phyloP scores from a whole-genome alignment of 106 monocot genomes.

The Acorus gramineus region DNA sequence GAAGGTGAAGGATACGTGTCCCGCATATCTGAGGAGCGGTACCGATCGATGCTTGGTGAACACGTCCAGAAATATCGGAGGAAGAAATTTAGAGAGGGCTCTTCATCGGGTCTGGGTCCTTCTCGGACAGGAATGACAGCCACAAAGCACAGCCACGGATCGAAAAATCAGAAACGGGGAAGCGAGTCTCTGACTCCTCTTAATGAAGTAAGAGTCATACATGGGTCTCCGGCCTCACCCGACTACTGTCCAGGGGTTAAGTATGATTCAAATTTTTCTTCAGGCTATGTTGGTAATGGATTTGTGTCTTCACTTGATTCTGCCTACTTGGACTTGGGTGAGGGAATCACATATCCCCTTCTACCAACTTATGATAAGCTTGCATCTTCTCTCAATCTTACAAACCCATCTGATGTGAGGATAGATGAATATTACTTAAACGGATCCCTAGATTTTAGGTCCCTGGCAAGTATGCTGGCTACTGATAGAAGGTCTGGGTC shows the following conservation, averaged over 20 bases:
- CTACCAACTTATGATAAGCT: constrained; percentile 88
- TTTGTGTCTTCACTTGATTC: constrained; percentile 37
- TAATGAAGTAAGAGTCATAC: constrained; percentile 28
- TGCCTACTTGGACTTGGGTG: constrained; percentile 79
- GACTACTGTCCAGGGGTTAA: constrained; percentile 11
- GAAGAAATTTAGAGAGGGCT: constrained; percentile 26
- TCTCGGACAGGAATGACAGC: constrained; percentile 16
- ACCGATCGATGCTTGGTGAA: constrained; percentile 82
- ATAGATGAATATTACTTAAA: constrained; percentile 68
- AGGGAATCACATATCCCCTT: constrained; percentile 63
- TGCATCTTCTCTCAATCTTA: constrained; percentile 41
- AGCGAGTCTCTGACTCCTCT: constrained; percentile 26
- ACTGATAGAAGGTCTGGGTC: constrained; percentile 43
- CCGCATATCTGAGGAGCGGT: constrained; percentile 65
- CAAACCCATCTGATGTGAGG: constrained; percentile 55
- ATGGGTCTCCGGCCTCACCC: constrained; percentile 29
- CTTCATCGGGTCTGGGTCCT: constrained; percentile 15
- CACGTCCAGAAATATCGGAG: constrained; percentile 66
- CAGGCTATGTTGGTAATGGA: constrained; percentile 35
- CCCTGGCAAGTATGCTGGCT: constrained; percentile 68
- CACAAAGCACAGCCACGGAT: constrained; percentile 23
- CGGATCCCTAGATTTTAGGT: constrained; percentile 58
- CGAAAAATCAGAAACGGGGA: constrained; percentile 22
- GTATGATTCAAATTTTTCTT: constrained; percentile 27
- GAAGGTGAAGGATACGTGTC: constrained; percentile 38